Evolutionary conservation across 805 yeast species (phyloP).

Genomic region (Candida wancherniae): DNA sequence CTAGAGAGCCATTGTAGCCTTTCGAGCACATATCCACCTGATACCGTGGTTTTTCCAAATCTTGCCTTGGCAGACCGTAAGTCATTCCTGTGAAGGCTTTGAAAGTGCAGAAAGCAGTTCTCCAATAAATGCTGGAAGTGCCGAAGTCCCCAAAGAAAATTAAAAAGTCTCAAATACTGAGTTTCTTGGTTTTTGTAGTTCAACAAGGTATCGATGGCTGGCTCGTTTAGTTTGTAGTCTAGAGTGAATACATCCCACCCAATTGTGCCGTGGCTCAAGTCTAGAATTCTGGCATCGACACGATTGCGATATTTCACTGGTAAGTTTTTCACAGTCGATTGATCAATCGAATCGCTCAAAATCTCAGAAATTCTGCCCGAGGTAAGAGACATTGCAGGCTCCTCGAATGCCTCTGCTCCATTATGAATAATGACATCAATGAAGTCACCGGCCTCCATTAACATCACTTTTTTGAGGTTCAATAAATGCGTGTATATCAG

Average conservation of each 20-base stretch:
- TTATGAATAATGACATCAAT: conserved; percentile 58
- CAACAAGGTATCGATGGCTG: conserved; percentile 45
- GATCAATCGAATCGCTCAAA: conserved; percentile 57
- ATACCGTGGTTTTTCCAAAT: conserved; percentile 7
- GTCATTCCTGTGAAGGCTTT: conserved; percentile 24
- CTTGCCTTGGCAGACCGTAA: conserved; percentile 15
- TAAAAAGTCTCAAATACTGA: conserved; percentile 70
- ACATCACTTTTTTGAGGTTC: conserved; percentile 58
- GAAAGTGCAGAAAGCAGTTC: conserved; percentile 24
- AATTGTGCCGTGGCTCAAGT: conserved; percentile 60
- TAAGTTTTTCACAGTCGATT: conserved; percentile 44
- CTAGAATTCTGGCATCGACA: conserved; percentile 79
- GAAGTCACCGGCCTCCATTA: conserved; percentile 79
- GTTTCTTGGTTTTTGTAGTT: conserved; percentile 32
- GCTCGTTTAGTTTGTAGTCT: conserved; percentile 59
- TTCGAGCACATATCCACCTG: too few species aligned
- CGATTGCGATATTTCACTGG: conserved; percentile 40
- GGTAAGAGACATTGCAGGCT: conserved; percentile 59
- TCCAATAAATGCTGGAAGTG: conserved; percentile 54
- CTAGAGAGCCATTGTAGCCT: conserved; percentile 24
- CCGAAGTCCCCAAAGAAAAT: conserved; percentile 76
- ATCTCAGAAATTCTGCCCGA: conserved; percentile 62
- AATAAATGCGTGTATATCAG: conserved; percentile 50
- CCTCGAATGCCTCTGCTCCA: conserved; percentile 49
- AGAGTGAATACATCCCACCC: conserved; percentile 94